These are phyloP conservation scores for Xerocomus spinulosus DNA, from an alignment of 768 basidiomycete species.

Conservation along the genomic window DNA sequence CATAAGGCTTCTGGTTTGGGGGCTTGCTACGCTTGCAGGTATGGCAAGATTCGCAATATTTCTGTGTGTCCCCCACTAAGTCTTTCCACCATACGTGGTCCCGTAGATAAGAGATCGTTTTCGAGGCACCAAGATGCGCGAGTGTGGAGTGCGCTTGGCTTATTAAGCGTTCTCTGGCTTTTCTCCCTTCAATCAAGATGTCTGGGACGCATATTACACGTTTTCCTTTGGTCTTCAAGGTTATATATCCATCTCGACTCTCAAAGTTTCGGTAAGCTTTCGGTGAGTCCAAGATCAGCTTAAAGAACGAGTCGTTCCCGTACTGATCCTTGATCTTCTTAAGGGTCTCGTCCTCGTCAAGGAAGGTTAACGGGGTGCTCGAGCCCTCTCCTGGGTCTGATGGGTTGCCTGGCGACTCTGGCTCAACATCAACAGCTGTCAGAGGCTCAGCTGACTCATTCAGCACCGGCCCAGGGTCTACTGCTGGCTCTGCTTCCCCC, in stretches of 20 bases:
- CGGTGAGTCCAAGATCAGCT: not conserved
- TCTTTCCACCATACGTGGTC: constrained; percentile 40
- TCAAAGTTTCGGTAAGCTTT: constrained; percentile 20
- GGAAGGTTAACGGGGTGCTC: no score
- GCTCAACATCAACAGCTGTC: no score
- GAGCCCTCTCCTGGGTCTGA: no score
- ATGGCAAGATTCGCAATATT: constrained; percentile 24
- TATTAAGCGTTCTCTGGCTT: constrained; percentile 31
- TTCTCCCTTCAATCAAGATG: constrained; percentile 1
- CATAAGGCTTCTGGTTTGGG: constrained; percentile 24
- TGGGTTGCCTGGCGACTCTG: no score
- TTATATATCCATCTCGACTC: constrained; percentile 15
- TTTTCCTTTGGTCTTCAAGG: no score
- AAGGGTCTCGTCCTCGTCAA: no score
- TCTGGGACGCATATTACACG: no score
- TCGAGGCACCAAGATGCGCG: constrained; percentile 35
- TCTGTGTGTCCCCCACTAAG: constrained; percentile 25
- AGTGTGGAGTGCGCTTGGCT: constrained; percentile 36
- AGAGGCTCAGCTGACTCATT: no score
- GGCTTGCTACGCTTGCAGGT: constrained; percentile 21
- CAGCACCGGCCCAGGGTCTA: no score
- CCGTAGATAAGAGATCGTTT: constrained; percentile 32
- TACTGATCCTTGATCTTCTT: no score
- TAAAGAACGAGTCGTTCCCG: not conserved
- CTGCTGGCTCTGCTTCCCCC: no score